phyloP scores from a whole-genome alignment of 768 basidiomycete species.

The Naganishia randhawae region DNA sequence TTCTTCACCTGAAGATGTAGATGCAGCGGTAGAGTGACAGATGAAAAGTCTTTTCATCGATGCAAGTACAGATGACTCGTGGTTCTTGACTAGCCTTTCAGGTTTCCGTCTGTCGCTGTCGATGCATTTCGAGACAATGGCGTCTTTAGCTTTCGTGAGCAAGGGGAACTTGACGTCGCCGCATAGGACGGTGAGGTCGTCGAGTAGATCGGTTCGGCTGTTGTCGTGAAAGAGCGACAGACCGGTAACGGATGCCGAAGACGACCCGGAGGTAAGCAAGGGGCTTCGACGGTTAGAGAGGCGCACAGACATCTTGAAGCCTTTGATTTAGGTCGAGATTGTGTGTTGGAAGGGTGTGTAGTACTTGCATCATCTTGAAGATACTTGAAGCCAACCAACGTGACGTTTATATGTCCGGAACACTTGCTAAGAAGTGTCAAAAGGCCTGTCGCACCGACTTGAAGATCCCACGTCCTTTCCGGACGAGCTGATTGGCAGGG shows the following conservation, averaged over 20 bases:
- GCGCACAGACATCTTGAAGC: neutral
- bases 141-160: slow-evolving; percentile 1
- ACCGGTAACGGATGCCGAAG: slow-evolving; percentile 4
- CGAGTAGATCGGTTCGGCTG: neutral
- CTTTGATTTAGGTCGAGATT: neutral
- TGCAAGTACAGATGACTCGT: neutral
- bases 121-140: neutral
- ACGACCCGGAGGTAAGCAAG: neutral
- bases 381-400: slow-evolving; percentile 10
- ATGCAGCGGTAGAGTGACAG: slow-evolving; percentile 1
- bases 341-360: neutral
- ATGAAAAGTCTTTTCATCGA: neutral
- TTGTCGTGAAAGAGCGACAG: slow-evolving; percentile 14
- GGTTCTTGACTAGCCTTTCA: neutral
- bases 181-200: slow-evolving; percentile 11
- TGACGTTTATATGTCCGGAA: neutral
- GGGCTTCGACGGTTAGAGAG: neutral
- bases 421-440: slow-evolving; percentile 8
- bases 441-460: slow-evolving; percentile 1
- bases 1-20: neutral
- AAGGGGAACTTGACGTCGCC: slow-evolving; percentile 1
- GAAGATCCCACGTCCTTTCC: neutral
- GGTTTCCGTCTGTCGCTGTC: neutral
- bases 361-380: slow-evolving; percentile 8
- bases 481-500: neutral